Conservation (phyloP, 108 stramenopile genomes). For the Bacterosira constricta region DNA sequence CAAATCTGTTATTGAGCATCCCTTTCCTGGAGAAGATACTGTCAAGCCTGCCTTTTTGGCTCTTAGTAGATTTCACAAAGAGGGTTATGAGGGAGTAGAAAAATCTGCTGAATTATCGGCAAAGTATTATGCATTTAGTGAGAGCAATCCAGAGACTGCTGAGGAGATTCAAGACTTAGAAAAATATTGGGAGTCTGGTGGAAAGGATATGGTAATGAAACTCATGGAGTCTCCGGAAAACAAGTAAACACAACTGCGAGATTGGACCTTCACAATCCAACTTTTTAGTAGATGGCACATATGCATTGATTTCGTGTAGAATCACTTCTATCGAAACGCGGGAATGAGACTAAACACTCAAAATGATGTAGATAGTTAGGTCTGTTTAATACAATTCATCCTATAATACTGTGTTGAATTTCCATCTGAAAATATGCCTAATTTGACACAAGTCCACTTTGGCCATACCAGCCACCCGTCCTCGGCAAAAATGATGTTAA, state of each 20-base stretch:
- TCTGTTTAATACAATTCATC: too few relatives aligned
- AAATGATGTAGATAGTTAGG: too few relatives aligned
- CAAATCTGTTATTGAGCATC: conserved; percentile 2
- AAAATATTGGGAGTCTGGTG: neutral
- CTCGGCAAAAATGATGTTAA: conserved; percentile 42
- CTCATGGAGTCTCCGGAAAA: too few relatives aligned
- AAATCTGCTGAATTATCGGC: neutral
- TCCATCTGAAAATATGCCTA: too few relatives aligned
- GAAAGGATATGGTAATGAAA: neutral
- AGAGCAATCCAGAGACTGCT: neutral
- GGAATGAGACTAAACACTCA: neutral
- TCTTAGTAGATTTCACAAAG: conserved; percentile 1
- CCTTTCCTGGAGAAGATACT: neutral
- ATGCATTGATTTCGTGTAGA: neutral
- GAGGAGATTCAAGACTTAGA: neutral
- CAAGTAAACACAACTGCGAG: too few relatives aligned
- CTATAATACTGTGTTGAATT: too few relatives aligned
- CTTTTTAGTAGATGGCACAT: neutral
- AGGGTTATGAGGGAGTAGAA: neutral
- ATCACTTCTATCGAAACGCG: neutral
- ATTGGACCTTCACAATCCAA: too few relatives aligned
- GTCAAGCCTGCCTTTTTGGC: neutral
- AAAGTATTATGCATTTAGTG: conserved; percentile 1
- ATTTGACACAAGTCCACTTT: conserved; percentile 15
- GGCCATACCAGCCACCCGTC: conserved; percentile 56